Percentiles rank a stretch among this genome's conserved stretches.
Conservation (phyloP, 768 basidiomycete species). For the Tylopilus subfusipes region DNA sequence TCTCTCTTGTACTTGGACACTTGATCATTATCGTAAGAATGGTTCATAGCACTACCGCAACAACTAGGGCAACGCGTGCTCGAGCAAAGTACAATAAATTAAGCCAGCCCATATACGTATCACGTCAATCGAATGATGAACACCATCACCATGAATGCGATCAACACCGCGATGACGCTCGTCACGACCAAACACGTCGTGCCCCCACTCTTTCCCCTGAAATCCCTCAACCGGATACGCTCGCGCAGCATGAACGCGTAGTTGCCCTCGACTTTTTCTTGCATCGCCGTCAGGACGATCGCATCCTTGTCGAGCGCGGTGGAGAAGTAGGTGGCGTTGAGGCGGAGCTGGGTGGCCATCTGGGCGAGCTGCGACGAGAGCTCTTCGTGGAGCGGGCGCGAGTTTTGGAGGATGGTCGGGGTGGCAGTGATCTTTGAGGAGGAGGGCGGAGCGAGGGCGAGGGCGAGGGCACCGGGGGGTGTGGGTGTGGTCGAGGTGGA, state of each 20-base stretch:
- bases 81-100: constrained; percentile 2
- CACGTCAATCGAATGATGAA: constrained; percentile 65
- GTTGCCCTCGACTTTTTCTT: constrained; percentile 73
- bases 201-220: constrained; percentile 58
- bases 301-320: constrained; percentile 72
- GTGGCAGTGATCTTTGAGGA: constrained; percentile 34
- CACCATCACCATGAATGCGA: constrained; percentile 71
- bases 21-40: constrained; percentile 2
- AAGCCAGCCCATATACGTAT: constrained; percentile 1
- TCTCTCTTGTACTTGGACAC: neutral
- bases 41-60: constrained; percentile 2
- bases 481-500: constrained; percentile 10
- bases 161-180: constrained; percentile 59
- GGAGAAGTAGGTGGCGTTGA: constrained; percentile 79
- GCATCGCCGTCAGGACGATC: constrained; percentile 59
- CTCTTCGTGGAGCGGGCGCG: constrained; percentile 66
- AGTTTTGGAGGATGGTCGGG: constrained; percentile 48
- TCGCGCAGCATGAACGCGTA: constrained; percentile 65
- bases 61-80: neutral
- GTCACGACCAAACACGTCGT: constrained; percentile 72
- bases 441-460: constrained; percentile 25
- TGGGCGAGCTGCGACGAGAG: constrained; percentile 69
- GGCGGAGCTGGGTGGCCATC: constrained; percentile 87
- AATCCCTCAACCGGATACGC: constrained; percentile 55
- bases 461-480: constrained; percentile 24